phyloP scores from a whole-genome alignment of 2,329 filamentous ascomycete genomes.

The Orbilia brochopaga region DNA sequence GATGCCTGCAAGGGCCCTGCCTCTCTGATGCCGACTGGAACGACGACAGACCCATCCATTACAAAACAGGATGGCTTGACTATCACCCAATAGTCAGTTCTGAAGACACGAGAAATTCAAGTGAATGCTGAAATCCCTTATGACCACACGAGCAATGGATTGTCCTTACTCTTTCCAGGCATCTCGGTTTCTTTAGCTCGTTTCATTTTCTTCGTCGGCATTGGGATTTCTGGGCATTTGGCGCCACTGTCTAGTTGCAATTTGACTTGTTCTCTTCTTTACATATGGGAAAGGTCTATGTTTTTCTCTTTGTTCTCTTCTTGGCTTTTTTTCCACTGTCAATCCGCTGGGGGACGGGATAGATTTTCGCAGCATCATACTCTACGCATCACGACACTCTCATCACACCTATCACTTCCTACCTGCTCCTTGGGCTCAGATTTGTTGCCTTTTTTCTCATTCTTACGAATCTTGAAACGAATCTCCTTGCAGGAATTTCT shows the following conservation, averaged over 20 bases:
- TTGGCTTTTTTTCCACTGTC: conserved; percentile 4
- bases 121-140: neutral
- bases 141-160: neutral
- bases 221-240: conserved; percentile 12
- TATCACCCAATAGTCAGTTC: neutral
- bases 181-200: neutral
- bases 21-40: neutral
- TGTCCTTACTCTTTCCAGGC: neutral
- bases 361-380: conserved; percentile 41
- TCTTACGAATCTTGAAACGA: conserved; percentile 35
- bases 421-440: conserved; percentile 13
- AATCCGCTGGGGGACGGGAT: conserved; percentile 31
- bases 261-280: conserved; percentile 8
- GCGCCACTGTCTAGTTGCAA: neutral
- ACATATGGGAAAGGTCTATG: neutral
- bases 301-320: conserved; percentile 4
- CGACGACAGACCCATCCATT: neutral
- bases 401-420: conserved; percentile 23
- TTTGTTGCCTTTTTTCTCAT: conserved; percentile 3
- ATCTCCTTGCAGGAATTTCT: conserved; percentile 35
- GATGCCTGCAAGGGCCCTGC: neutral
- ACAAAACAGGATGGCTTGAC: neutral
- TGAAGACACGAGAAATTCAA: neutral
- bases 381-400: conserved; percentile 37
- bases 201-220: neutral